phyloP scores from a whole-genome alignment of 2,329 filamentous ascomycete species.

The Exophiala phaeomuriformis region DNA sequence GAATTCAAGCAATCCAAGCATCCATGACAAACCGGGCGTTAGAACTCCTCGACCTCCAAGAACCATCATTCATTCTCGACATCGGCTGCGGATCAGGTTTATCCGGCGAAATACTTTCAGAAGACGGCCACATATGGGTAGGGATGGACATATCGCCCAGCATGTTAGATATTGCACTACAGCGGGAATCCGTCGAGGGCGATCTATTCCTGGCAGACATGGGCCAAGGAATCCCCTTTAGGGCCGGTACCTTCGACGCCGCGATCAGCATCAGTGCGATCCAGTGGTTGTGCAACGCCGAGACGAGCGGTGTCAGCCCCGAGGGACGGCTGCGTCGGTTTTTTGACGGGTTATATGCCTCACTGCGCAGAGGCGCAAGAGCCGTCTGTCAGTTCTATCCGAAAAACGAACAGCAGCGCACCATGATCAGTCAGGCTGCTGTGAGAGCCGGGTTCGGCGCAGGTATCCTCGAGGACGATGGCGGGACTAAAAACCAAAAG shows the following conservation, averaged over 20 bases:
- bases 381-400: constrained; percentile 98
- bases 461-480: constrained; percentile 89
- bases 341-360: constrained; percentile 86
- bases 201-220: constrained; percentile 93
- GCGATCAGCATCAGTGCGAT: constrained; percentile 91
- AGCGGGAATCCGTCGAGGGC: constrained; percentile 75
- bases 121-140: constrained; percentile 85
- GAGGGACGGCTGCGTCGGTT: constrained; percentile 73
- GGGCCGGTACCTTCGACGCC: constrained; percentile 85
- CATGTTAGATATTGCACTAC: constrained; percentile 94
- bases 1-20: constrained; percentile 91
- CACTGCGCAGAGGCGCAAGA: constrained; percentile 71
- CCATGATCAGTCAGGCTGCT: constrained; percentile 85
- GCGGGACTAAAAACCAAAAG: constrained; percentile 92
- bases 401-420: constrained; percentile 84
- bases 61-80: constrained; percentile 84
- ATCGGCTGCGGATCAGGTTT: constrained; percentile 94
- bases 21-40: constrained; percentile 91
- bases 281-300: constrained; percentile 98
- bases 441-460: constrained; percentile 93
- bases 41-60: constrained; percentile 72
- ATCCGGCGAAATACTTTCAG: constrained; percentile 84
- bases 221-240: constrained; percentile 89
- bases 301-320: constrained; percentile 58
- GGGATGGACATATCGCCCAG: constrained; percentile 90